phyloP scores from a whole-genome alignment of 495 filamentous ascomycete genomes.

The Amorphotheca resinae region DNA sequence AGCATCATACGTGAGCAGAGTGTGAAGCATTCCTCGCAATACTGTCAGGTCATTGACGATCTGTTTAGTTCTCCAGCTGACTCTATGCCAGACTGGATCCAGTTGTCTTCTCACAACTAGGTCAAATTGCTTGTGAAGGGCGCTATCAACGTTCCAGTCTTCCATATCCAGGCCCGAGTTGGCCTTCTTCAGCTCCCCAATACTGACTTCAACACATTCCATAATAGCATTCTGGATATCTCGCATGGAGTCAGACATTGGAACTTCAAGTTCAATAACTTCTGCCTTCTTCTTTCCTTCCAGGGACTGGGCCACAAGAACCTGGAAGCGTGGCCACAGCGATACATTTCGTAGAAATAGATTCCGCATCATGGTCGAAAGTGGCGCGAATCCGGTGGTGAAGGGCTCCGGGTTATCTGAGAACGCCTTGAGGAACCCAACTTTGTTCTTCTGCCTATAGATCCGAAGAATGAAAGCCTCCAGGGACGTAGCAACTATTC shows the following conservation, averaged over 20 bases:
- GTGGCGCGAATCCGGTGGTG: conserved; percentile 74
- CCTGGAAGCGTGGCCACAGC: conserved; percentile 91
- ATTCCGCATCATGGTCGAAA: conserved; percentile 86
- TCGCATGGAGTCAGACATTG: conserved; percentile 89
- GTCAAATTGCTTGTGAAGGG: conserved; percentile 86
- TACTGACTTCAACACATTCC: conserved; percentile 91
- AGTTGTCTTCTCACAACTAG: conserved; percentile 77
- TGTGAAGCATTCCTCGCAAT: conserved; percentile 77
- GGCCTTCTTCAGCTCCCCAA: conserved; percentile 78
- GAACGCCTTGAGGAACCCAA: conserved; percentile 90
- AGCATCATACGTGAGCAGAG: conserved; percentile 73
- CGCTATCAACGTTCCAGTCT: conserved; percentile 94
- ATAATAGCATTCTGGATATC: conserved; percentile 89
- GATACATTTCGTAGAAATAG: conserved; percentile 80
- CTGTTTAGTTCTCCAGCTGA: conserved; percentile 87
- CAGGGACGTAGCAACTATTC: conserved; percentile 71
- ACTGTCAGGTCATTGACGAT: conserved; percentile 83
- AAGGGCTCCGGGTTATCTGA: conserved; percentile 92
- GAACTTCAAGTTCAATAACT: conserved; percentile 93
- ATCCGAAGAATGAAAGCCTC: conserved; percentile 94
- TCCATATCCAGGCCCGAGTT: conserved; percentile 90
- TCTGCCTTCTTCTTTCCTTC: conserved; percentile 92
- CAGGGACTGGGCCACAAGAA: conserved; percentile 73
- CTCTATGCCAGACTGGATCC: conserved; percentile 93
- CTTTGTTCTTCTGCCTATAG: conserved; percentile 85